Base-by-base conservation (phyloP, 2,329 filamentous ascomycete genomes). In the Colletotrichum theobromicola region DNA sequence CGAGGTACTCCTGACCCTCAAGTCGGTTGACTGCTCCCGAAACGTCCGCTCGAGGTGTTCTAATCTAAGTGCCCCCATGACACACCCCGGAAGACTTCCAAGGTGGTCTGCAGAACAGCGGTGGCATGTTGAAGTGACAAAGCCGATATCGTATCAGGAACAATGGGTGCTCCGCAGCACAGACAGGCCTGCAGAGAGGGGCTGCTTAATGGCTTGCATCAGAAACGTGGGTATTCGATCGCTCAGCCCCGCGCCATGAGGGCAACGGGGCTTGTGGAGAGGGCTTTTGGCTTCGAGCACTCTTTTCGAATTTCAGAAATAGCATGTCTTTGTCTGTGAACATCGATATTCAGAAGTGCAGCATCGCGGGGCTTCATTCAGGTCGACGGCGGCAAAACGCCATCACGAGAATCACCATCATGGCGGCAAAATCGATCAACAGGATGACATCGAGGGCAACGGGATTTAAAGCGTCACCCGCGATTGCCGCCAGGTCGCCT, bases 141-240 rank as follows among this genome's bases (percentile, higher is more conserved):
- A 72, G 46, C 42, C 65, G 28, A 32, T 24, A 70, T 68, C 66
- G 46, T 46, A 57, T 30, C 30, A 64, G 57, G 46, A 26, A 46
- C 68, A 35, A 67, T 53, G 30, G 10, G 66, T 68, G 62, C 61
- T 66, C 61, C 71, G 62, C 61, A 18, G 34, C 35, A 10, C 58
- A 60, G 61, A 24, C 37, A 35, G 55, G 30, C 32, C 57, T 60
- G 28, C 28, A 35, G 21, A 30, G 62, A 72, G 68, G 72, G 72
- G 67, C 68, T n/a, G 16, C 30, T 72, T 72, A 58, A 74, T 74
- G 72, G 72, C 72, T 74, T 74, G 72, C 68, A 67, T 74, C 72
- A 74, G 67, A 72, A 74, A 72, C 72, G 68, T 74, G 72, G 62
- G 28, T 67, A 71, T 37, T 42, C 60, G 34, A 72, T 60, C 62